phyloP scores from a whole-genome alignment of 352 stramenopile species.

The Phytophthora pseudosyringae region DNA sequence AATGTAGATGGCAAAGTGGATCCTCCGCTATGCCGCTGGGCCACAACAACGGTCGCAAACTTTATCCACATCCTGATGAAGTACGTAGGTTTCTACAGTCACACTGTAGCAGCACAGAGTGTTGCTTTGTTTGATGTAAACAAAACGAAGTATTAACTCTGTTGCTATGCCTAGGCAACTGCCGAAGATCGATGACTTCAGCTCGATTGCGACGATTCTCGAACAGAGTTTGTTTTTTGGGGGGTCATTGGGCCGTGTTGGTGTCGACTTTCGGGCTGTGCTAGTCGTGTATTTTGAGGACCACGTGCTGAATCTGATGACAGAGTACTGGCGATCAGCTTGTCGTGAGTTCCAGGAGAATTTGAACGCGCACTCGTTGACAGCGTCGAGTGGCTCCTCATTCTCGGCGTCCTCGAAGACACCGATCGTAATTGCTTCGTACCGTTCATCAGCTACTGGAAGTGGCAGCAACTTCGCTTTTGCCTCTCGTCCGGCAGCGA shows the following conservation, averaged over 20 bases:
- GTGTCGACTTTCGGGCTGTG: conserved; percentile 83
- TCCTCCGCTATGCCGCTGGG: conserved; percentile 79
- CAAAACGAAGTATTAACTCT: neutral
- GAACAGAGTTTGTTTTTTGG: conserved; percentile 90
- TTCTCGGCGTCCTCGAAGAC: conserved; percentile 50
- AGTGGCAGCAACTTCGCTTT: conserved; percentile 35
- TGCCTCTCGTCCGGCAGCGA: conserved; percentile 12
- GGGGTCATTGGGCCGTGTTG: conserved; percentile 78
- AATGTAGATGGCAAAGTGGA: conserved; percentile 86
- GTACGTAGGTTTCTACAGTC: conserved; percentile 36
- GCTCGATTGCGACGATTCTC: conserved; percentile 77
- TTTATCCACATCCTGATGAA: conserved; percentile 86
- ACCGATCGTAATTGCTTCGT: conserved; percentile 75
- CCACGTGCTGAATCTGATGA: conserved; percentile 75
- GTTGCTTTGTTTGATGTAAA: too few relatives aligned
- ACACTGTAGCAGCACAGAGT: too few relatives aligned
- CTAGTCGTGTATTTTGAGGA: conserved; percentile 86
- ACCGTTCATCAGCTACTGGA: conserved; percentile 46
- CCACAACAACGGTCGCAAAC: conserved; percentile 76
- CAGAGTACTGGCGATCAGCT: conserved; percentile 58
- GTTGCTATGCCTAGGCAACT: conserved; percentile 58
- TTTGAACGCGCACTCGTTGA: conserved; percentile 51
- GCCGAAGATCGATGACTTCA: conserved; percentile 87
- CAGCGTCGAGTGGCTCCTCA: conserved; percentile 20
- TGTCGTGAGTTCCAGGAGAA: conserved; percentile 71